phyloP scores from a whole-genome alignment of 129 eudicot genomes.

The Helianthus tuberosus region DNA sequence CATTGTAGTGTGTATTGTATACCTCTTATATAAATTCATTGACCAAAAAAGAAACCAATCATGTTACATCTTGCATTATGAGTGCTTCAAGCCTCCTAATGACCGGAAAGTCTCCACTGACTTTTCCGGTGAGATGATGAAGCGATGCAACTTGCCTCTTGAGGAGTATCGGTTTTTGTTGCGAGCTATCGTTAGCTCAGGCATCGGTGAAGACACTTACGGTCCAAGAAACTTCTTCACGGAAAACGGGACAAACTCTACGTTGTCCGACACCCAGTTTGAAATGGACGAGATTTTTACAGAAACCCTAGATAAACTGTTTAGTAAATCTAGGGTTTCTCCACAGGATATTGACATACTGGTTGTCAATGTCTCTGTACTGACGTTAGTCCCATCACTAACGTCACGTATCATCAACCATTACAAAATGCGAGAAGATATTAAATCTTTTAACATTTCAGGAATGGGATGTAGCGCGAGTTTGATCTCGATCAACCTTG shows the following conservation, averaged over 20 bases:
- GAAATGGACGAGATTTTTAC: slow-evolving; percentile 54
- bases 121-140: slow-evolving; percentile 35
- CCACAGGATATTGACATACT: slow-evolving; percentile 54
- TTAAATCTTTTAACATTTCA: slow-evolving; percentile 43
- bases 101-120: slow-evolving; percentile 45
- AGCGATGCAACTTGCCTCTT: slow-evolving; percentile 34
- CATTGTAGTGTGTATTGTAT: slow-evolving; percentile 10
- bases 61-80: slow-evolving; percentile 53
- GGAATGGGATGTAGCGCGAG: slow-evolving; percentile 67
- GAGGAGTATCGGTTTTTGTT: slow-evolving; percentile 43
- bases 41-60: slow-evolving; percentile 26
- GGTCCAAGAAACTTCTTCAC: slow-evolving; percentile 45
- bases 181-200: slow-evolving; percentile 51
- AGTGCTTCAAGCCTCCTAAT: slow-evolving; percentile 53
- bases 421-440: slow-evolving; percentile 52
- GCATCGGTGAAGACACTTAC: slow-evolving; percentile 55
- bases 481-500: slow-evolving; percentile 41
- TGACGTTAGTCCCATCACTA: slow-evolving; percentile 51
- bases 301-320: slow-evolving; percentile 41
- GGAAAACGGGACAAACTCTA: slow-evolving; percentile 36
- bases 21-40: slow-evolving; percentile 26
- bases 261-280: slow-evolving; percentile 17
- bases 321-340: slow-evolving; percentile 34
- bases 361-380: slow-evolving; percentile 56
- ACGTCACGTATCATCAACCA: slow-evolving; percentile 48